Evolutionary conservation across 2,329 filamentous ascomycete genomes (phyloP).

Genomic region (Trichoderma simmonsii): DNA sequence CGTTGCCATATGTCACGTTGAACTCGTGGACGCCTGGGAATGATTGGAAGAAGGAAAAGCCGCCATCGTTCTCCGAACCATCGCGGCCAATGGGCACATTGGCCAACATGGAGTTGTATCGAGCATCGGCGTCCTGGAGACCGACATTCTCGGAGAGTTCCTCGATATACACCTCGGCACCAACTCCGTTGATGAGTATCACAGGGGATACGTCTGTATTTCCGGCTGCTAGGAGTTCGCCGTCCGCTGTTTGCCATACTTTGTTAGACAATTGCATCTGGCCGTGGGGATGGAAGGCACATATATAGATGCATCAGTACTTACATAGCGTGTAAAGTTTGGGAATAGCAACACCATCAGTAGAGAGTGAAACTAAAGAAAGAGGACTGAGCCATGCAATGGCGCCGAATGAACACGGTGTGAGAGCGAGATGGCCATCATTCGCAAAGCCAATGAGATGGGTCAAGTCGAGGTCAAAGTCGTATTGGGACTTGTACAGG

Average conservation of each 20-base stretch:
- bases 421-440: constrained; percentile 12
- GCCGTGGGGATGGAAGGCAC: not conserved
- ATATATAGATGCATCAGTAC: not conserved
- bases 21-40: constrained; percentile 5
- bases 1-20: constrained; percentile 7
- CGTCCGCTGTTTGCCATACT: not conserved
- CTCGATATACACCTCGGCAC: constrained; percentile 19
- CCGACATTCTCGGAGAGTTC: not conserved
- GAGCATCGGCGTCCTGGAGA: constrained; percentile 24
- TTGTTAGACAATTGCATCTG: not conserved
- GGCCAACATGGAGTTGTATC: not conserved
- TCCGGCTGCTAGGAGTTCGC: not conserved
- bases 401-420: not conserved
- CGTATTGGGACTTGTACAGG: constrained; percentile 8
- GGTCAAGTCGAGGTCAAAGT: constrained; percentile 6
- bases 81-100: not conserved
- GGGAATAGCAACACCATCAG: constrained; percentile 33
- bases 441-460: constrained; percentile 12
- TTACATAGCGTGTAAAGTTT: constrained; percentile 18
- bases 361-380: constrained; percentile 15
- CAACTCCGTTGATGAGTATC: constrained; percentile 21
- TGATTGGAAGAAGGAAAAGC: not conserved
- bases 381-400: not conserved
- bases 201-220: constrained; percentile 19
- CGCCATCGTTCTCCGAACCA: not conserved